Evolutionary conservation across 83 land plant genomes (phyloP).

Genomic region (Picea mariana): DNA sequence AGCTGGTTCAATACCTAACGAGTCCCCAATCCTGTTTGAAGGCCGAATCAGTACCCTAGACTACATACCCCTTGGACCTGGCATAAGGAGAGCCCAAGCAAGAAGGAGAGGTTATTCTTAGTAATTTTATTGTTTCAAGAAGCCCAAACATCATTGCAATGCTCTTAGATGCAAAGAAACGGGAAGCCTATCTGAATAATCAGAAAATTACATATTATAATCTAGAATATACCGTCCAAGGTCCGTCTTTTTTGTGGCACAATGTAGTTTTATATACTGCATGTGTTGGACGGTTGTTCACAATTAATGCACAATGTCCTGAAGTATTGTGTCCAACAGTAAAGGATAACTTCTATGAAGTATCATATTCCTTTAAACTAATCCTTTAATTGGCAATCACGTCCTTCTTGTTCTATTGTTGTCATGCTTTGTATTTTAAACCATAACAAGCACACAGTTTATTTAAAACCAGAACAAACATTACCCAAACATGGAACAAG

Average conservation of each 20-base stretch:
- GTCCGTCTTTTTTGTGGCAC: conserved; percentile 73
- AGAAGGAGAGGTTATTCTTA: conserved; percentile 69
- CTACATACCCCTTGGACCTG: too few relatives aligned
- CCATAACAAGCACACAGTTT: too few relatives aligned
- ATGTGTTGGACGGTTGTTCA: conserved; percentile 50
- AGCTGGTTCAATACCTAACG: too few relatives aligned
- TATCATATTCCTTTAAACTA: conserved; percentile 68
- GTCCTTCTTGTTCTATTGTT: neutral
- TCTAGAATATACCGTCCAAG: conserved; percentile 76
- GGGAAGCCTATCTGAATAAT: conserved; percentile 29
- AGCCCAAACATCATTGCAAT: conserved; percentile 47
- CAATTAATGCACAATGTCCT: conserved; percentile 84
- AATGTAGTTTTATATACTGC: conserved; percentile 81
- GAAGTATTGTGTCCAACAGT: conserved; percentile 65
- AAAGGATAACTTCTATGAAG: conserved; percentile 43
- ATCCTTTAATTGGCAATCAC: neutral
- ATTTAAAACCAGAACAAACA: too few relatives aligned
- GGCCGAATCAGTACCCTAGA: too few relatives aligned
- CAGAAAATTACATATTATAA: conserved; percentile 62
- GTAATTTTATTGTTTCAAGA: conserved; percentile 52
- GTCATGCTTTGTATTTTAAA: neutral
- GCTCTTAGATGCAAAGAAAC: conserved; percentile 50
- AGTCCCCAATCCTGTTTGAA: too few relatives aligned
- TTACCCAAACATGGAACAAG: too few relatives aligned
- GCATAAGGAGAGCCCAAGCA: conserved; percentile 85